Evolutionary conservation across 495 filamentous ascomycete species (phyloP).

Genomic region (Tuber indicum): DNA sequence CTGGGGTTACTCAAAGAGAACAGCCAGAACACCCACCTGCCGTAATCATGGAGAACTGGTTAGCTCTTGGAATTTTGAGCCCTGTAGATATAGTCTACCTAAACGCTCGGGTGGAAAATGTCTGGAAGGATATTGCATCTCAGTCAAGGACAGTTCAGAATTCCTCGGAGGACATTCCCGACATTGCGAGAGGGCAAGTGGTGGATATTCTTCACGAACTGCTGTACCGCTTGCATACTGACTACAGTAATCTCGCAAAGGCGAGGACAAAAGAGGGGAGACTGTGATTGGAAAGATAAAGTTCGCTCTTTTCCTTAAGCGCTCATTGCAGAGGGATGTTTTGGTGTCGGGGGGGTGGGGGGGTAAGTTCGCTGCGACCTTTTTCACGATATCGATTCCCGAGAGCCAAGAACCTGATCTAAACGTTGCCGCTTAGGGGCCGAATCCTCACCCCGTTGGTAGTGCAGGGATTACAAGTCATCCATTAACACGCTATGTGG

Average conservation of each 20-base stretch:
- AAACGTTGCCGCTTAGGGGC: conserved; percentile 16
- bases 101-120: conserved; percentile 40
- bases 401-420: conserved; percentile 40
- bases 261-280: conserved; percentile 24
- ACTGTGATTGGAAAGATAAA: background rate
- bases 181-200: conserved; percentile 42
- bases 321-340: conserved; percentile 41
- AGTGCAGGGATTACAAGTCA: background rate
- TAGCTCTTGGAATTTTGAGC: conserved; percentile 11
- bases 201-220: conserved; percentile 41
- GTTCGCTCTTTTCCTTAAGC: conserved; percentile 30
- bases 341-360: conserved; percentile 46
- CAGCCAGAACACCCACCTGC: background rate
- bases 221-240: conserved; percentile 38
- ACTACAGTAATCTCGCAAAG: conserved; percentile 31
- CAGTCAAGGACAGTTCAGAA: conserved; percentile 44
- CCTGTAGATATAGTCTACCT: conserved; percentile 40
- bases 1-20: too few species aligned
- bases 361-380: conserved; percentile 42
- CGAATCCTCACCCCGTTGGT: conserved; percentile 1
- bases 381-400: conserved; percentile 45
- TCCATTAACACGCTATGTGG: too few species aligned
- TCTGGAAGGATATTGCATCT: conserved; percentile 42
- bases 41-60: background rate
- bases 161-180: conserved; percentile 42